Evolutionary conservation across 2,329 filamentous ascomycete species (phyloP), one percentile per base, ranked within the genome.

Genomic region (Cryoendolithus antarcticus): DNA sequence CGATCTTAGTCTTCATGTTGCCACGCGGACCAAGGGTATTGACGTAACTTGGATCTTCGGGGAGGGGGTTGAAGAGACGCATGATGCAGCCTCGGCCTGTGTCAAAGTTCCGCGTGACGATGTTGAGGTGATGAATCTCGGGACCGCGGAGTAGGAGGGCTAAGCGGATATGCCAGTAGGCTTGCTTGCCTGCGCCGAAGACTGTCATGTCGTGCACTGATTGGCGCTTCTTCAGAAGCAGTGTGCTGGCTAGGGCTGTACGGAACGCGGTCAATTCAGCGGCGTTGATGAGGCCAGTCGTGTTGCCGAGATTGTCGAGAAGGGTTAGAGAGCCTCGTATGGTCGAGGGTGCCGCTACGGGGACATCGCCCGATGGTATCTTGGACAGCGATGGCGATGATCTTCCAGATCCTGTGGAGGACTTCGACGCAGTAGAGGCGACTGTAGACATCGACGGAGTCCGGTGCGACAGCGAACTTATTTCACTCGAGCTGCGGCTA

Each of bases 141-240:
- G 64, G 54, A 0, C 70, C 68, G 1, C 73, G 80, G 36, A 91
- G 70, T 46, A 89, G 70, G 8, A 96, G 70, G 0, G 88, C 80
- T 4, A 96, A 72, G 1, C 86, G 80, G 32, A 93, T 76, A 58
- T 95, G 89, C 88, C 88, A 96, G 65, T 89, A 93, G 9, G 89
- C 89, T 64, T 95, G 88, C 50, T 81, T 77, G 34, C 89, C 89
- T 28, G 82, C 80, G 15, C 89, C 89, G 58, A 95, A 96, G 38
- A 93, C 80, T 9, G 81, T 79, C 8, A 95, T 56, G 9, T 79
- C 84, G 55, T 80, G 78, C 32, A 93, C 80, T 21, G 72, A 72
- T 40, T 72, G 67, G 40, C 89, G 82, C 52, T 68, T 67, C 49
- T 64, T 66, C 53, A 75, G 74, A 11, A 80, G 67, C 48, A 81